Evolutionary conservation across 208 protist species (phyloP).

Genomic region (Lotmaria passim): DNA sequence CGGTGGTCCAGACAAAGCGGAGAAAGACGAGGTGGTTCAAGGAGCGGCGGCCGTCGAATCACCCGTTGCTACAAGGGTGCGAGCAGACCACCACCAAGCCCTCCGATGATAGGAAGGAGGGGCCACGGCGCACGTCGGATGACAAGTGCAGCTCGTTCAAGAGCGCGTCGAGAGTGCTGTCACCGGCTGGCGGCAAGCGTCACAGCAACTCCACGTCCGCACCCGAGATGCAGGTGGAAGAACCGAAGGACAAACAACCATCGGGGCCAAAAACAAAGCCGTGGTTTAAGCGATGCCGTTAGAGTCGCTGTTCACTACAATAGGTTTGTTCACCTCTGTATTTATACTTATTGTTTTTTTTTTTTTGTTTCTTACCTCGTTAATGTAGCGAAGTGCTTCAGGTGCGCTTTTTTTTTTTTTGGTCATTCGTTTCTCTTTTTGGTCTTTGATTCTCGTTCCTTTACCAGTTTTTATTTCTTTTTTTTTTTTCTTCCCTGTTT

Average conservation of each 20-base stretch:
- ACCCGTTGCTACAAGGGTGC: background rate
- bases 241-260: background rate
- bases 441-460: background rate
- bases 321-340: too few species aligned
- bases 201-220: background rate
- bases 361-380: background rate
- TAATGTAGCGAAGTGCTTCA: background rate
- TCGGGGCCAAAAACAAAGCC: background rate
- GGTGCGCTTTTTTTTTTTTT: background rate
- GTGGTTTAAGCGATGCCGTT: background rate
- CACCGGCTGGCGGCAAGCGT: background rate
- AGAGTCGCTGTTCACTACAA: background rate
- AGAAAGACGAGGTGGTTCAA: background rate
- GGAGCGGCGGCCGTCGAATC: background rate
- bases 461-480: background rate
- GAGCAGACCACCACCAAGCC: background rate
- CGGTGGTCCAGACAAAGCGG: background rate
- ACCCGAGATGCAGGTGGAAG: background rate
- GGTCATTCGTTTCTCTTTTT: background rate
- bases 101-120: background rate
- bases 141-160: background rate
- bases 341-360: background rate
- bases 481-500: conserved; percentile 18
- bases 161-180: background rate
- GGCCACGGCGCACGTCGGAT: background rate